A percentile compares a stretch with the other conserved stretches of the same genome.
phyloP scores from a whole-genome alignment of 1,139 yeast species.

The Meyerozyma elateridarum region DNA sequence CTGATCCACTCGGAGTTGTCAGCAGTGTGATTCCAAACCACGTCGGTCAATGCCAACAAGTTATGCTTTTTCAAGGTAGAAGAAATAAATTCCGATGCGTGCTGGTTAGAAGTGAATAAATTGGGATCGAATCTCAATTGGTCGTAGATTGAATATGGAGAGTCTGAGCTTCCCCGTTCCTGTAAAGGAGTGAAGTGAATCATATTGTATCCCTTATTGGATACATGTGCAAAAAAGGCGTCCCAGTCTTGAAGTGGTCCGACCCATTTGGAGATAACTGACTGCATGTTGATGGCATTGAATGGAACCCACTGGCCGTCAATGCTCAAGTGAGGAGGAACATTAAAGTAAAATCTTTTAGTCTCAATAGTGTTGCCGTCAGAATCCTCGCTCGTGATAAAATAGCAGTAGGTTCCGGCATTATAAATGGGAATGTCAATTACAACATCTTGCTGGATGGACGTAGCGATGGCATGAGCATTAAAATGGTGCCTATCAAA shows the following conservation, averaged over 20 bases:
- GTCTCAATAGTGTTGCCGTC: constrained; percentile 37
- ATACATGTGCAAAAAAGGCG: constrained; percentile 52
- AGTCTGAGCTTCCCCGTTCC: constrained; percentile 79
- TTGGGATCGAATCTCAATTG: constrained; percentile 72
- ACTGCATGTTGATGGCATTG: constrained; percentile 78
- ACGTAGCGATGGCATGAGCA: constrained; percentile 39
- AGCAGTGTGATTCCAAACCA: constrained; percentile 94
- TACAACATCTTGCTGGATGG: constrained; percentile 56
- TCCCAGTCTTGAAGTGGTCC: constrained; percentile 71
- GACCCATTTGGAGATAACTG: constrained; percentile 89
- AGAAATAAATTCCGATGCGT: constrained; percentile 25
- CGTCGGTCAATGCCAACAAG: constrained; percentile 78
- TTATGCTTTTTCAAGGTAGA: constrained; percentile 50
- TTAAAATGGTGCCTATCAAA: constrained; percentile 58
- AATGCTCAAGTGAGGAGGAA: constrained; percentile 69
- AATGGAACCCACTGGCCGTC: constrained; percentile 58
- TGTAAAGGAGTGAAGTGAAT: constrained; percentile 94
- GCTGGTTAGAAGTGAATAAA: constrained; percentile 45
- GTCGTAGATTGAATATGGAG: constrained; percentile 89
- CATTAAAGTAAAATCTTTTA: constrained; percentile 66
- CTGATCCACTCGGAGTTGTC: constrained; percentile 81
- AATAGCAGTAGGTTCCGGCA: constrained; percentile 83
- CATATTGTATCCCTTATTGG: constrained; percentile 85
- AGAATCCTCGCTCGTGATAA: constrained; percentile 43
- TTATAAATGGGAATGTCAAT: constrained; percentile 56